Conservation (phyloP, 2,329 filamentous ascomycete genomes). For the Claviceps capensis region DNA sequence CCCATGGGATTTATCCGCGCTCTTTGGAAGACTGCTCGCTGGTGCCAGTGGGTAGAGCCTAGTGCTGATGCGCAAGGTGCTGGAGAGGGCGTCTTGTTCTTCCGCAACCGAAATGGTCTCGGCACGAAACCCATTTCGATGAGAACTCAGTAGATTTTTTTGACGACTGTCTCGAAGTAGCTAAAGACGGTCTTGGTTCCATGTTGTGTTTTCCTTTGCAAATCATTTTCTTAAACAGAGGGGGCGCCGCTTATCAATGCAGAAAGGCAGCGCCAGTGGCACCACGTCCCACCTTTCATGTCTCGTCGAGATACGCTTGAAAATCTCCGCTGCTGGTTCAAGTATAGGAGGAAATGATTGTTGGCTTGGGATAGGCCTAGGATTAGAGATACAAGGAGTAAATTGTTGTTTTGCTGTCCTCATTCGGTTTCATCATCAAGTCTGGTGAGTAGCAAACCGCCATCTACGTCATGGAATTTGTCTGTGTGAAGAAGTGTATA, state of each 20-base stretch:
- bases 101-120: constrained; percentile 83
- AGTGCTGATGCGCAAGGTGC: constrained; percentile 68
- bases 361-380: no score
- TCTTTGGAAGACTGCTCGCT: constrained; percentile 66
- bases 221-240: no score
- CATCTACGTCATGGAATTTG: no score
- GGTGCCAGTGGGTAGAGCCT: constrained; percentile 97
- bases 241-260: neutral
- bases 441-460: no score
- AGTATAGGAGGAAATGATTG: no score
- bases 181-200: constrained; percentile 1
- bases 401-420: no score
- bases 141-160: constrained; percentile 6
- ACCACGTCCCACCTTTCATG: neutral
- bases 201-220: neutral
- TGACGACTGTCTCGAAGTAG: neutral
- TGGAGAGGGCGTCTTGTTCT: constrained; percentile 79
- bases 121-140: constrained; percentile 37
- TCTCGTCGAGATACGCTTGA: no score
- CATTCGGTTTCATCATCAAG: no score
- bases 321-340: no score
- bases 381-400: no score
- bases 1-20: constrained; percentile 70
- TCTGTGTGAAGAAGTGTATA: no score
- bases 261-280: neutral